Conservation (phyloP, 495 filamentous ascomycete species). For the Annulohypoxylon nitens region DNA sequence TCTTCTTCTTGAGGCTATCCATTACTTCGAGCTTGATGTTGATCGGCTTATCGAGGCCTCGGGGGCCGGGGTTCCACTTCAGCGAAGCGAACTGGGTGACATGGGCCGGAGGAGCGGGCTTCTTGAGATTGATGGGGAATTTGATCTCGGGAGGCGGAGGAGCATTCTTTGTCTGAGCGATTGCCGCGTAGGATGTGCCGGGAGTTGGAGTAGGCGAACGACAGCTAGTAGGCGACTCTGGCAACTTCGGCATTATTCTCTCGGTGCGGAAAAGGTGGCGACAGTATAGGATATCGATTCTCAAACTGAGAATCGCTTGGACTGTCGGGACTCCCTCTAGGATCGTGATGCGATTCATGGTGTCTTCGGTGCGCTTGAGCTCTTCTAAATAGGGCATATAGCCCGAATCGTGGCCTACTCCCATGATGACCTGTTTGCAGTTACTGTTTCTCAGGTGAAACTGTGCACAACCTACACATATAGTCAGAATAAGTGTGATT, state of each 20-base stretch:
- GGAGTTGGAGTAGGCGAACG: conserved; percentile 8
- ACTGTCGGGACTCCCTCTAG: conserved; percentile 81
- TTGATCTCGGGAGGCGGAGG: conserved; percentile 56
- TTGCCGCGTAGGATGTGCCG: conserved; percentile 51
- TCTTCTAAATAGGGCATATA: conserved; percentile 80
- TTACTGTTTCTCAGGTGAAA: conserved; percentile 78
- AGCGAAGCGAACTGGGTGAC: conserved; percentile 24
- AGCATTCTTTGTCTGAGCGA: conserved; percentile 47
- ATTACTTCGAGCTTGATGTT: conserved; percentile 68
- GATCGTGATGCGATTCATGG: conserved; percentile 73
- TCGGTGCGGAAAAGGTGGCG: conserved; percentile 74
- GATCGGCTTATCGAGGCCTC: conserved; percentile 64
- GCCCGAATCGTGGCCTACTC: conserved; percentile 80
- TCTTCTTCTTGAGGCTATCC: conserved; percentile 80
- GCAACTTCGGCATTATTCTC: conserved; percentile 59
- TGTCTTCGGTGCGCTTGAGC: conserved; percentile 64
- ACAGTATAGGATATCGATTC: conserved; percentile 71
- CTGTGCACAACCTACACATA: conserved; percentile 64
- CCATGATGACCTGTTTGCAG: conserved; percentile 85
- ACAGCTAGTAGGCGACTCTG: conserved; percentile 43
- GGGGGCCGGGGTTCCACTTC: conserved; percentile 66
- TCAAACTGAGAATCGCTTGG: conserved; percentile 69
- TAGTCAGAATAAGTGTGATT: conserved; percentile 31
- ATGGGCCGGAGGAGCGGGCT: conserved; percentile 22
- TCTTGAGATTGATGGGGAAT: conserved; percentile 47